Conservation (phyloP, 768 basidiomycete species). For the Porpolomopsis calyptriformis region DNA sequence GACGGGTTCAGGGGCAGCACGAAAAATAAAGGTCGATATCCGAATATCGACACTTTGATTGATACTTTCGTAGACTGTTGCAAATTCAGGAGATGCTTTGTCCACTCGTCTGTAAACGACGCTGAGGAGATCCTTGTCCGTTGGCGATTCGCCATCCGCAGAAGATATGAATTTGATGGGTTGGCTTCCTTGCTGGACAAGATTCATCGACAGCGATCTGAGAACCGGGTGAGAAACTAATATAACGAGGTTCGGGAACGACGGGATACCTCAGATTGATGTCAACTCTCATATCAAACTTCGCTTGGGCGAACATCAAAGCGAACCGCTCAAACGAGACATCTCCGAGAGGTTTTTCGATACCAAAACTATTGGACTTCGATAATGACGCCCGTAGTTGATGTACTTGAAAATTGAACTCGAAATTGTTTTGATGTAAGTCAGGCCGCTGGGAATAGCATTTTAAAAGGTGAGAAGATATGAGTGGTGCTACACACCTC, state of each 20-base stretch:
- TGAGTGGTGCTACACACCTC: conserved; percentile 28
- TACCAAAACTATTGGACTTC: conserved; percentile 48
- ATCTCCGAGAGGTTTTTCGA: conserved; percentile 69
- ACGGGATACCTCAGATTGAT: conserved; percentile 60
- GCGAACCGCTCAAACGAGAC: conserved; percentile 71
- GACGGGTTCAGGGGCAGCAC: conserved; percentile 82
- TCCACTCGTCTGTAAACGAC: conserved; percentile 76
- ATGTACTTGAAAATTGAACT: conserved; percentile 82
- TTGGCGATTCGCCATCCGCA: conserved; percentile 27
- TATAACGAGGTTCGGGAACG: background rate
- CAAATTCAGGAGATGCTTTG: conserved; percentile 76
- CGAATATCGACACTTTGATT: conserved; percentile 82
- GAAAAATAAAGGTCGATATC: conserved; percentile 85
- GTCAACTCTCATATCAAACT: conserved; percentile 81
- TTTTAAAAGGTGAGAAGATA: background rate
- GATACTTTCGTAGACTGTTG: conserved; percentile 66
- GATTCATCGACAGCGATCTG: conserved; percentile 68
- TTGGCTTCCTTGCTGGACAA: conserved; percentile 45
- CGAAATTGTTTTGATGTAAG: conserved; percentile 54
- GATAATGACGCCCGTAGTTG: conserved; percentile 69
- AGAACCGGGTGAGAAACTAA: conserved; percentile 8
- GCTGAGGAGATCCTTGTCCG: conserved; percentile 58
- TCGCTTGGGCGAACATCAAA: conserved; percentile 60
- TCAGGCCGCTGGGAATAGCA: conserved; percentile 25
- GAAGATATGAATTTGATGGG: conserved; percentile 62